Evolutionary conservation across 352 stramenopile species (phyloP).

Genomic region (Aphanomyces euteiches): DNA sequence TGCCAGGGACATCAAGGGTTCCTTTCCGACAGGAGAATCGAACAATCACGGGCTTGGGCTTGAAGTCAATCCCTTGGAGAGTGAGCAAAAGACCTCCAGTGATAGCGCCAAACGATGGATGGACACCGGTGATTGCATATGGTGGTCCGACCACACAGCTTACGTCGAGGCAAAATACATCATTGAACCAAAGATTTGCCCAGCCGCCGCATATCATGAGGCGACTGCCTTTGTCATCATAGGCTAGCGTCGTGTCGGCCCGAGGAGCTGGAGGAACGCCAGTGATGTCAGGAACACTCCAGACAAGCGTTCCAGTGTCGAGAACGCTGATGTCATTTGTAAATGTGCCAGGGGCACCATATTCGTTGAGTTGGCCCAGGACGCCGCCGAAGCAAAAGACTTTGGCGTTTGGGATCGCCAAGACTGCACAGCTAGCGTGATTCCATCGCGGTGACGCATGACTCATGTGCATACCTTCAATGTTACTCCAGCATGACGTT

Average conservation of each 20-base stretch:
- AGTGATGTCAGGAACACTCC: conserved; percentile 73
- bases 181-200: conserved; percentile 92
- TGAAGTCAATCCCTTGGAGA: conserved; percentile 92
- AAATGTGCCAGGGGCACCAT: conserved; percentile 78
- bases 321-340: conserved; percentile 90
- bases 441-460: conserved; percentile 91
- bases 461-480: conserved; percentile 72
- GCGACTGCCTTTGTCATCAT: conserved; percentile 88
- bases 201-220: conserved; percentile 95
- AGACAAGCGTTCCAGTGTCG: conserved; percentile 90
- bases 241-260: conserved; percentile 91
- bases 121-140: conserved; percentile 91
- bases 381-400: conserved; percentile 97
- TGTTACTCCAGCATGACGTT: conserved; percentile 77
- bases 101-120: conserved; percentile 87
- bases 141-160: conserved; percentile 93
- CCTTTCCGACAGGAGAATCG: conserved; percentile 91
- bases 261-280: conserved; percentile 82
- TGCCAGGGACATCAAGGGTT: conserved; percentile 82
- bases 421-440: conserved; percentile 88
- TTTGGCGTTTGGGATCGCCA: conserved; percentile 94
- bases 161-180: conserved; percentile 91
- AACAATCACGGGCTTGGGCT: conserved; percentile 65
- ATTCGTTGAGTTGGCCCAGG: conserved; percentile 84
- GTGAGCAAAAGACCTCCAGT: conserved; percentile 85